Evolutionary conservation across 1,284 basidiomycete genomes (phyloP).

Genomic region (Phlebopus sp.): DNA sequence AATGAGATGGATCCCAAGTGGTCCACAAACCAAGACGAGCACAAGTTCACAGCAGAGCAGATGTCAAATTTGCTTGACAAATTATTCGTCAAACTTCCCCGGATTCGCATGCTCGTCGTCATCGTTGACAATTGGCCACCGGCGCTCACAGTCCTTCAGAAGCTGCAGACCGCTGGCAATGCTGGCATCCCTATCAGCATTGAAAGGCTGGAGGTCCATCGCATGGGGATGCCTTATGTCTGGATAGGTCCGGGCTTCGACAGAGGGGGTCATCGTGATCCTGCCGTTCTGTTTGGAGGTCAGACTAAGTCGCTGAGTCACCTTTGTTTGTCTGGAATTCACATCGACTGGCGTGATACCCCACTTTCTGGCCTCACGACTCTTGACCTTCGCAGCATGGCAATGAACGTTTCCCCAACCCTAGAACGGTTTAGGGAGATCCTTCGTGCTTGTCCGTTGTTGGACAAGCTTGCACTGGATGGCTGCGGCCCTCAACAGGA

Average conservation of each 20-base stretch:
- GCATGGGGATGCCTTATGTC: constrained; percentile 43
- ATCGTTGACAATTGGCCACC: constrained; percentile 51
- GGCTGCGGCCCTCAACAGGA: constrained; percentile 51
- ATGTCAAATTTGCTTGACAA: constrained; percentile 45
- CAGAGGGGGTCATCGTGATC: constrained; percentile 30
- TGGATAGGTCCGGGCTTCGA: constrained; percentile 40
- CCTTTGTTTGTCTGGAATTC: constrained; percentile 52
- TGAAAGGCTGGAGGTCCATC: constrained; percentile 59
- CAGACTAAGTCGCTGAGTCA: constrained; percentile 41
- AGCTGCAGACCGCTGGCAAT: constrained; percentile 38
- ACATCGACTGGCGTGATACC: constrained; percentile 52
- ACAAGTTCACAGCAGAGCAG: constrained; percentile 39
- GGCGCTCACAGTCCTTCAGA: constrained; percentile 46
- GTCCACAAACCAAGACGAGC: constrained; percentile 15
- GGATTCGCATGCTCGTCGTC: constrained; percentile 55
- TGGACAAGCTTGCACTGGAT: constrained; percentile 54
- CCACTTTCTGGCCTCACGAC: constrained; percentile 49
- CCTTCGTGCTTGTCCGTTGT: constrained; percentile 43
- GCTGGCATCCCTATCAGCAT: constrained; percentile 38
- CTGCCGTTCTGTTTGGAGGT: constrained; percentile 47
- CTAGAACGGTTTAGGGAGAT: constrained; percentile 49
- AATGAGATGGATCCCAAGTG: constrained; percentile 36
- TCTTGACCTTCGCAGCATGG: constrained; percentile 59
- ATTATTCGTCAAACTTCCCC: constrained; percentile 46
- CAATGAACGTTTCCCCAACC: constrained; percentile 46